Base-by-base conservation (phyloP, 495 filamentous ascomycete species). In the Trichocladium uniseriatum region DNA sequence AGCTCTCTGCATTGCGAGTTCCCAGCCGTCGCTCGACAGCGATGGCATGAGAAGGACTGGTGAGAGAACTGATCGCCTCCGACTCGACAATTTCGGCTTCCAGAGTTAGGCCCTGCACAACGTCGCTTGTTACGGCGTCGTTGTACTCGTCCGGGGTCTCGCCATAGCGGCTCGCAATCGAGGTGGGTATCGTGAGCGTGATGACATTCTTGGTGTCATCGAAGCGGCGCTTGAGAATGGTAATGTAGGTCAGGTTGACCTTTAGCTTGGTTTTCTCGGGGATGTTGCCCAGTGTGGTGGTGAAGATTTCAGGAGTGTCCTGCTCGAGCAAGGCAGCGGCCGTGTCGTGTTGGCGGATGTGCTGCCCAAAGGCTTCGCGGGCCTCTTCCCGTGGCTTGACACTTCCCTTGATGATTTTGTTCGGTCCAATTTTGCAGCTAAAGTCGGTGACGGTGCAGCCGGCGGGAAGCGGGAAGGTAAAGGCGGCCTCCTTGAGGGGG, bases 401-500 rank as follows among this genome's bases (percentile, higher is more conserved):
- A 15, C 16, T 37, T n/a, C 49, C 54, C 18, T 16, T 49, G 32
- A 56, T 38, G 34, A 49, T 45, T 9, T 45, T 56, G 35, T 40
- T 44, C 10, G 28, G 31, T 4, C 54, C 54, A 3, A 56, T 43
- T 5, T 45, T 31, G 21, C 45, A 56, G 15, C 5, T 20, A 28
- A 56, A 53, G 28, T 46, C 54, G 28, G 49, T 53, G 13, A 56
- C 45, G 9, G 45, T 56, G 28, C 54, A 53, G 15, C 54, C 49
- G 6, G 49, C 11, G 1, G 54, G 45, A 7, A 56, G 45, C 2
- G 54, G 54, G 32, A 56, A 56, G 8, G 49, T 56, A 21, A 53
- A 56, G 6, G 49, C 32, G 6, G 54, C 54, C 19, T 49, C 32
- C 41, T 53, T 49, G 49, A 56, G 53, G 21, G 45, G 19, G 20